phyloP scores from a whole-genome alignment of 371 early-diverging fungal species.

The Mortierella sp. region DNA sequence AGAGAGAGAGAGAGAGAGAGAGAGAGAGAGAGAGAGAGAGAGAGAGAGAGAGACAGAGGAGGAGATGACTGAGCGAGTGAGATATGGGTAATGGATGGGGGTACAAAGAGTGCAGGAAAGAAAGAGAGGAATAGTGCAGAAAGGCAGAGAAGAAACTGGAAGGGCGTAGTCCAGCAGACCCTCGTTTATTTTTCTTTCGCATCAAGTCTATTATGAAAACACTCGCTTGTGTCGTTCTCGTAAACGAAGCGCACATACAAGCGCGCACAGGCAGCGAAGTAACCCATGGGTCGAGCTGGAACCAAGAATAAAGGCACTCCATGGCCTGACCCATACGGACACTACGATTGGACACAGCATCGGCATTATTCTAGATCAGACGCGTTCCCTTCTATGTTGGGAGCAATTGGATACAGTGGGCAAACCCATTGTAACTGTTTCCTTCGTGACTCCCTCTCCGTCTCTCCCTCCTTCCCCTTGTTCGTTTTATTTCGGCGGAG shows the following conservation, averaged over 20 bases:
- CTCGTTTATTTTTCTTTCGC: background rate
- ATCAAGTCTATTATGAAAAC: background rate
- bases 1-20: background rate
- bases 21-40: background rate
- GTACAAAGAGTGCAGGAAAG: background rate
- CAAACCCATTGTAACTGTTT: background rate
- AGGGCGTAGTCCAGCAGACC: background rate
- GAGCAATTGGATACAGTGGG: background rate
- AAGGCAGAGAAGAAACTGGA: background rate
- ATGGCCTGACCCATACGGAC: background rate
- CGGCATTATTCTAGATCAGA: conserved; percentile 26
- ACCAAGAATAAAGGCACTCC: conserved; percentile 15
- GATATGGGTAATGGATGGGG: background rate
- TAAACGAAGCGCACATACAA: background rate
- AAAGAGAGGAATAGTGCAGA: background rate
- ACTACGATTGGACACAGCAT: background rate
- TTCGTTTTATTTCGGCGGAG: background rate
- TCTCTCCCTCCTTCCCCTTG: background rate
- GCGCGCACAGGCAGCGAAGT: background rate
- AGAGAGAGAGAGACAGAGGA: background rate
- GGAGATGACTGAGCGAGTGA: background rate
- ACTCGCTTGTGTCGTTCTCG: background rate
- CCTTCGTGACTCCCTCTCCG: background rate
- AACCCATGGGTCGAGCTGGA: conserved; percentile 34
- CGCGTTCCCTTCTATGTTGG: conserved; percentile 11